Base-by-base conservation (phyloP, 805 yeast genomes). In the Barnettozyma sp. region DNA sequence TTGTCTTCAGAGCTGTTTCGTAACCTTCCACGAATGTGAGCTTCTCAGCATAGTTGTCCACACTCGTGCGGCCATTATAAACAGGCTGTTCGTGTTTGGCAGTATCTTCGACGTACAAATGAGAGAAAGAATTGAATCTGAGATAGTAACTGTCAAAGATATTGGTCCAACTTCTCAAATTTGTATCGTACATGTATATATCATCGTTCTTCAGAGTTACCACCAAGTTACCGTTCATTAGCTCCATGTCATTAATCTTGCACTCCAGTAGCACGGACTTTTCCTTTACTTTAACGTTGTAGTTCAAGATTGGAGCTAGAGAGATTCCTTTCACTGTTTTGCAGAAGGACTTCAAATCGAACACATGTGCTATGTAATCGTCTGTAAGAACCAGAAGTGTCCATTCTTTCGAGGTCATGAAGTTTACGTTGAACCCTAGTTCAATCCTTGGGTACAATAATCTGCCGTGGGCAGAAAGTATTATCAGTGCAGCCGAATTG, bases 401-500 rank as follows among this genome's bases (percentile, higher is more conserved):
- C 2, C 56, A 52, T 2, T 55, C 55, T 2, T 46, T 42, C 11
- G 69, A 63, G 13, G 56, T 54, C 33, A 72, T 39, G 16, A 57
- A 58, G 1, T 68, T 55, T 0, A 74, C 55, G 34, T 65, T 65
- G 11, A 57, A 57, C 0, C 82, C 82, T 4, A 78, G 36, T 47
- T 76, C 80, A 9, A 76, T 50, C 9, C 65, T 54, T 3, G 82
- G 78, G 32, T 62, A 49, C 1, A 66, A 42, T 20, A 60, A 59
- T 17, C 68, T 50, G 1, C 83, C 83, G 6, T 57, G 54, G 0
- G 70, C 61, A 1, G 70, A 55, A 7, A 69, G 46, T 0, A 75
- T 43, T 41, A 70, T 66, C 11, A 79, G 45, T 0, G 73, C 56
- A 0, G 87, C 87, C 21, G 68, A 62, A 31, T 77, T 78, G 1